Conservation (phyloP, 1,284 basidiomycete species). For the Fomitopsis betulina region DNA sequence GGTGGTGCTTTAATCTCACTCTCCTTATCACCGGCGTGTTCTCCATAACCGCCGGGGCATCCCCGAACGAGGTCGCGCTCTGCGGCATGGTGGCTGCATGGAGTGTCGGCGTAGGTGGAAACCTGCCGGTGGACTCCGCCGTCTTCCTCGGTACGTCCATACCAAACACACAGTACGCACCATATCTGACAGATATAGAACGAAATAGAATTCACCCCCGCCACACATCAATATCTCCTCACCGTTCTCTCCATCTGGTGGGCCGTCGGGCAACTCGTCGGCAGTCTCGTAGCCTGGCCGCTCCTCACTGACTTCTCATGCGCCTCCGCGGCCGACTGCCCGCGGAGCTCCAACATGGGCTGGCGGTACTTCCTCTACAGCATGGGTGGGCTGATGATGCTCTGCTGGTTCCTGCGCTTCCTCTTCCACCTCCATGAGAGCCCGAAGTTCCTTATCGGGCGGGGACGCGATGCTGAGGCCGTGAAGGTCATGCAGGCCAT, state of each 20-base stretch:
- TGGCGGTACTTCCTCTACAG: slow-evolving; percentile 71
- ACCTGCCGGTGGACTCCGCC: slow-evolving; percentile 74
- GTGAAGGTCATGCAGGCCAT: slow-evolving; percentile 66
- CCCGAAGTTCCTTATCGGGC: slow-evolving; percentile 72
- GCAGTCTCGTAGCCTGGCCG: slow-evolving; percentile 48
- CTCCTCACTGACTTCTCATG: slow-evolving; percentile 63
- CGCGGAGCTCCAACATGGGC: slow-evolving; percentile 52
- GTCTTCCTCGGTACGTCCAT: slow-evolving; percentile 62
- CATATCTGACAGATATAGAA: neutral
- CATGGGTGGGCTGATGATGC: slow-evolving; percentile 58
- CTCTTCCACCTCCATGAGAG: slow-evolving; percentile 71
- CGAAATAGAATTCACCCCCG: slow-evolving; percentile 49
- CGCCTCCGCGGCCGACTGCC: slow-evolving; percentile 32
- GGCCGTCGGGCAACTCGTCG: slow-evolving; percentile 10
- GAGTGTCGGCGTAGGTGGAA: slow-evolving; percentile 68
- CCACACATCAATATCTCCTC: slow-evolving; percentile 57
- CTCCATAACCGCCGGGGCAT: slow-evolving; percentile 54
- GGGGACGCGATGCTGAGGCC: slow-evolving; percentile 67
- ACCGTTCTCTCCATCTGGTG: slow-evolving; percentile 26
- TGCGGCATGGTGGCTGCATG: slow-evolving; percentile 51
- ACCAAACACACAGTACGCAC: neutral
- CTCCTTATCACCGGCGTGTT: slow-evolving; percentile 70
- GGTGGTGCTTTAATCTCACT: slow-evolving; percentile 70
- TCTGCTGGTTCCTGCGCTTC: slow-evolving; percentile 65
- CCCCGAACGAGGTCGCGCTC: slow-evolving; percentile 47